Evolutionary conservation across 306 rosid genomes (phyloP), one percentile per base, ranked within the genome.

Genomic region (Rosa persica): DNA sequence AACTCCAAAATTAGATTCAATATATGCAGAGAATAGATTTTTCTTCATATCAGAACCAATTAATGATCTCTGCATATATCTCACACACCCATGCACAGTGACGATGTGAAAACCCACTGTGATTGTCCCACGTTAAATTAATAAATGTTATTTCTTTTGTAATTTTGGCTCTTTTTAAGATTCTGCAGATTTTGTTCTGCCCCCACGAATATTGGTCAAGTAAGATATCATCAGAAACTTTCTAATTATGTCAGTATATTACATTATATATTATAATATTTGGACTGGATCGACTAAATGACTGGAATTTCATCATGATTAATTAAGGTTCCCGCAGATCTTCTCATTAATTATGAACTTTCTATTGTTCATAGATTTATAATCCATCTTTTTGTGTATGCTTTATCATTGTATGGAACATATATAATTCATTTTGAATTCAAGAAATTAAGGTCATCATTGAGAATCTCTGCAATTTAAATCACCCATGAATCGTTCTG

Each of bases 181-280:
- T 84, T 82, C 81, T 82, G 80, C 73, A 82, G 81, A 87, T 79
- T 86, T 78, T 85, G 22, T 87, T 76, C 81, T 82, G 76, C 83
- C 78, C 75, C 83, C 80, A 68, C 61, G 79, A 60, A 73, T 83
- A 70, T 82, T 77, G 77, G 81, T 86, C 77, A 82, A 86, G 83
- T 84, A 75, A 82, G 82, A 73, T 76, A 77, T 81, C 48, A 30
- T 46, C 72, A 30, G 60, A 15, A 13, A 74, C 42, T 57, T 58
- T 57, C 42, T 66, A 19, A 66, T 4, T 57, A 74, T 42, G 52
- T 57, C 52, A 9, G 51, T 47, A 61, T 27, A 61, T 13, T 61
- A 9, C 39, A 61, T 25, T 20, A 38, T 72, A 16, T 16, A 16
- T 47, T 54, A 42, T 34, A 60, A 74, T 78, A 73, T 44, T 81